These are phyloP conservation scores for Amaranthus palmeri DNA, from an alignment of 148 eudicot genomes.

Conservation along the genomic window DNA sequence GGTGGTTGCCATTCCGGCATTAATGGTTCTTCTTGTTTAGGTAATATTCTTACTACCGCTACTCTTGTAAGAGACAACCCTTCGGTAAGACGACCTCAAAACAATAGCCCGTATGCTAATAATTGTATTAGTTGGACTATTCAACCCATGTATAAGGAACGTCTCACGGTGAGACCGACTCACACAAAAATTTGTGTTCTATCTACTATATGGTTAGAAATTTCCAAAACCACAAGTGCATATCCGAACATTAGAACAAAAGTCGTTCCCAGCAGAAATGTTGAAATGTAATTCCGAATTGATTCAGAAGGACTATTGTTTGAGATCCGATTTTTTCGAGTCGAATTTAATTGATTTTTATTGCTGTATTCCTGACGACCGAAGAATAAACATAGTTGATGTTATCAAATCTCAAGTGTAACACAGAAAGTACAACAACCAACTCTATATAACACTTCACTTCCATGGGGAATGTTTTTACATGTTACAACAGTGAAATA, in stretches of 20 bases:
- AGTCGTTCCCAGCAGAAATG: slow-evolving; percentile 10
- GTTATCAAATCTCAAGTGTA: background rate
- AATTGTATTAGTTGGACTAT: too few relatives aligned
- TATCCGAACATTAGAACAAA: background rate
- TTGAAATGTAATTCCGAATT: slow-evolving; percentile 10
- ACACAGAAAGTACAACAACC: slow-evolving; percentile 14
- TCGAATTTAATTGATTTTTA: background rate
- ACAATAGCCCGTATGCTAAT: too few relatives aligned
- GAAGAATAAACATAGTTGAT: background rate
- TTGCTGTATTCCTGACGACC: background rate
- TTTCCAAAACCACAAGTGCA: slow-evolving; percentile 2
- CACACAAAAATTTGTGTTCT: too few relatives aligned
- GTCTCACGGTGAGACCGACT: too few relatives aligned
- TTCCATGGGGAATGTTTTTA: slow-evolving; percentile 12
- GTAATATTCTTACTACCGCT: background rate
- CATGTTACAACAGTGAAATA: slow-evolving; percentile 16
- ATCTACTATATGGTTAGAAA: background rate
- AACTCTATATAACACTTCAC: slow-evolving; percentile 17
- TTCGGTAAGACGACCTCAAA: too few relatives aligned
- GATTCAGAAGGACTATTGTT: slow-evolving; percentile 6
- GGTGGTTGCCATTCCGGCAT: slow-evolving; percentile 18
- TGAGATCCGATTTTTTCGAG: background rate
- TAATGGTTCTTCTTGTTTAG: slow-evolving; percentile 26
- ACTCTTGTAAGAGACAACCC: too few relatives aligned
- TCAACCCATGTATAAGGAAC: too few relatives aligned